phyloP scores from a whole-genome alignment of 2,329 filamentous ascomycete species.

The Biscogniauxia sp. region DNA sequence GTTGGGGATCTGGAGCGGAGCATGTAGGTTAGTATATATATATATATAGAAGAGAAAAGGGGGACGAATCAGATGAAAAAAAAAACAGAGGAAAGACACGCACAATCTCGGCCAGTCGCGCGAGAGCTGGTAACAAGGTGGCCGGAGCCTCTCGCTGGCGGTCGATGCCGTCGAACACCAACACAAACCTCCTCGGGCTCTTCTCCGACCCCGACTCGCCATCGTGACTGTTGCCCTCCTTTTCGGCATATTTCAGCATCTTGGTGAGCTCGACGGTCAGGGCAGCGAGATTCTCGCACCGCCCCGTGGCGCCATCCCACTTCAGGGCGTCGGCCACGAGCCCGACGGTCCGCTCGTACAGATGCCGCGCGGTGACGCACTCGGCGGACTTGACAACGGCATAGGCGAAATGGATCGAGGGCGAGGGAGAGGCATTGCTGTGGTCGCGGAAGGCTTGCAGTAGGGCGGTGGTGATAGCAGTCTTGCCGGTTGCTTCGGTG shows the following conservation, averaged over 20 bases:
- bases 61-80: slow-evolving; percentile 7
- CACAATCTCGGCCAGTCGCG: slow-evolving; percentile 77
- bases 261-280: slow-evolving; percentile 70
- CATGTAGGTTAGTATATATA: background rate
- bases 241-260: slow-evolving; percentile 50
- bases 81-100: slow-evolving; percentile 29
- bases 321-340: slow-evolving; percentile 54
- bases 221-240: too few species aligned
- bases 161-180: slow-evolving; percentile 88
- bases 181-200: slow-evolving; percentile 60
- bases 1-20: slow-evolving; percentile 63
- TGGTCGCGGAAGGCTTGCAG: slow-evolving; percentile 46
- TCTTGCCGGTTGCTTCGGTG: slow-evolving; percentile 84
- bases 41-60: background rate
- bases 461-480: slow-evolving; percentile 62
- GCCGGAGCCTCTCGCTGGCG: slow-evolving; percentile 75
- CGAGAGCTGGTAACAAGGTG: slow-evolving; percentile 77
- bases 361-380: slow-evolving; percentile 74
- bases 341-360: slow-evolving; percentile 69
- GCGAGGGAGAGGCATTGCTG: slow-evolving; percentile 23
- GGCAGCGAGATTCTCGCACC: slow-evolving; percentile 79
- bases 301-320: slow-evolving; percentile 49
- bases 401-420: slow-evolving; percentile 51
- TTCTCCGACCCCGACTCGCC: background rate
- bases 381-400: slow-evolving; percentile 68